A percentile compares a stretch with the other conserved stretches of the same genome.
These are phyloP conservation scores for Colletotrichum sp. DNA, from an alignment of 2,329 filamentous ascomycete species.

Conservation along the genomic window DNA sequence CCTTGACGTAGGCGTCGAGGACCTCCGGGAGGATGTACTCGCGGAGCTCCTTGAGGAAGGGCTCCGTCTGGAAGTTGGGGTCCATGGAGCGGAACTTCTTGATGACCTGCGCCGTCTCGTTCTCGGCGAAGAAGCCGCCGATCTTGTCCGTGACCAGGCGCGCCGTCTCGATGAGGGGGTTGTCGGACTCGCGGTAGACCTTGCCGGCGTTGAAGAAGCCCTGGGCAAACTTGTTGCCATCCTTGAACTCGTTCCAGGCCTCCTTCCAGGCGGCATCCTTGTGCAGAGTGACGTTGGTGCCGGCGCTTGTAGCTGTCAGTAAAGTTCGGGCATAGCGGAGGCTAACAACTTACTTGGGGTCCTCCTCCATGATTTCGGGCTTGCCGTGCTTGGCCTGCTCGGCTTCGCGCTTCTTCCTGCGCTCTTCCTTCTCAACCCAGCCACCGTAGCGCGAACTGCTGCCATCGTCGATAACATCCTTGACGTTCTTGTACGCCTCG, in stretches of 20 bases:
- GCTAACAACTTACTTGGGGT: slow-evolving; percentile 75
- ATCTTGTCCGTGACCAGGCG: slow-evolving; percentile 93
- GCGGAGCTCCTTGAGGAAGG: slow-evolving; percentile 92
- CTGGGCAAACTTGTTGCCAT: slow-evolving; percentile 87
- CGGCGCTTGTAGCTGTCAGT: slow-evolving; percentile 68
- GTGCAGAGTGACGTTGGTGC: slow-evolving; percentile 92
- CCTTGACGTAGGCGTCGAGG: slow-evolving; percentile 97
- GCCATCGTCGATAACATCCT: slow-evolving; percentile 95
- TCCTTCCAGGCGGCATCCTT: slow-evolving; percentile 98
- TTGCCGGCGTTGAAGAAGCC: slow-evolving; percentile 85
- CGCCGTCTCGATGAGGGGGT: slow-evolving; percentile 90
- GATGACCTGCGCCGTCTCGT: slow-evolving; percentile 96
- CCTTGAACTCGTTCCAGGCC: slow-evolving; percentile 95
- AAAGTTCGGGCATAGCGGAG: slow-evolving; percentile 7
- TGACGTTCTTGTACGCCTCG: slow-evolving; percentile 92
- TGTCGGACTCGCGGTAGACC: slow-evolving; percentile 95
- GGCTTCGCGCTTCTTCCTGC: slow-evolving; percentile 77
- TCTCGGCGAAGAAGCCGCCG: slow-evolving; percentile 96
- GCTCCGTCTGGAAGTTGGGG: slow-evolving; percentile 91
- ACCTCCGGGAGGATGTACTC: slow-evolving; percentile 98
- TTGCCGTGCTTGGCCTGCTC: slow-evolving; percentile 61
- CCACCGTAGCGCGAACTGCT: slow-evolving; percentile 95
- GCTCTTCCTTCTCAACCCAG: slow-evolving; percentile 96
- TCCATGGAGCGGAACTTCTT: slow-evolving; percentile 98
- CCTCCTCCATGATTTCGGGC: slow-evolving; percentile 74